Evolutionary conservation across 495 filamentous ascomycete genomes (phyloP), one percentile per base, ranked within the genome.

Genomic region (Evernia prunastri): DNA sequence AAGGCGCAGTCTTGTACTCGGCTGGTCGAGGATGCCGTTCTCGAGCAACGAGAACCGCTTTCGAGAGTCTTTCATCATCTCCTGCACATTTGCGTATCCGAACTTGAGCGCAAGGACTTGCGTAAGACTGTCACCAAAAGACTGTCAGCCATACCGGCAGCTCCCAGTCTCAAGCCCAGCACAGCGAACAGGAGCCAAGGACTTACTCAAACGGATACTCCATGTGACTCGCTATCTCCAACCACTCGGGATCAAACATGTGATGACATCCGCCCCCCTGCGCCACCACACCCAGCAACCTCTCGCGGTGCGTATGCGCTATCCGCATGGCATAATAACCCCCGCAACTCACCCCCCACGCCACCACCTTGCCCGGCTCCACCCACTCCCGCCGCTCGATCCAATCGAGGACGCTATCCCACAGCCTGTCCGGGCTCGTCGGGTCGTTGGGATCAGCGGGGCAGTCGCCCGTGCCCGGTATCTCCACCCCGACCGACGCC

Each of bases 391-490:
- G 77, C 20, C 72, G 63, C 2, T 67, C 79, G 74, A 91, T 84
- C 81, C 87, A 92, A 15, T 84, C 82, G 12, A 92, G 73, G 64
- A 91, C 73, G 60, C 81, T 86, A 37, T 77, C 76, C 74, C 75
- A 77, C 31, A 83, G 70, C 1, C 83, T 76, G 63, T 86, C 83
- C 0, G 81, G 75, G 1, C 78, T 79, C 25, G 73, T 76, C 0
- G 79, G 76, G 59, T 86, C 83, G 2, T 73, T 73, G 4, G 79
- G 76, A 62, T 86, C 83, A 0, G 88, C 87, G 0, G 89, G 89
- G 63, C 82, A 89, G 71, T 93, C 89, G 4, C 87, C 89, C 1
- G 89, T 93, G 0, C 89, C 89, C 0, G 89, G 89, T 63, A 93
- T 89, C 74, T 93, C 89, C 31, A 84, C 80, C 35, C 89, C 77